phyloP scores from a whole-genome alignment of 108 stramenopile species.

The Nitzschia sp. region DNA sequence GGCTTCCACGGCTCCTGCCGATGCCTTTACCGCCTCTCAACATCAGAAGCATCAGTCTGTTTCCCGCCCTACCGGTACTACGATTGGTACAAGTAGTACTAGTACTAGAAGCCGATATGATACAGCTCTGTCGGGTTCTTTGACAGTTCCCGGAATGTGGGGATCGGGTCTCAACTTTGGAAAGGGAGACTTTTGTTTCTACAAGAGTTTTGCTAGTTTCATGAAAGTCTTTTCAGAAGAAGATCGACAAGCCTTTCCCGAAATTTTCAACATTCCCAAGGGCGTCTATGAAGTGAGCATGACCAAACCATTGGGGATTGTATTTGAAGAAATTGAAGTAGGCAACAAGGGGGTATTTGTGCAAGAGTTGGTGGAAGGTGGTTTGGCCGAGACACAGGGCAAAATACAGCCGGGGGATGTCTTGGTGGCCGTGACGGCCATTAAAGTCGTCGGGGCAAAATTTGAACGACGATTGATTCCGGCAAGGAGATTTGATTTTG shows the following conservation, averaged over 20 bases:
- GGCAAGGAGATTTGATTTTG: constrained; percentile 72
- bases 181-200: constrained; percentile 73
- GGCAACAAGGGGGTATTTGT: constrained; percentile 68
- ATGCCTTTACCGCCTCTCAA: no score
- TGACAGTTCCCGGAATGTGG: constrained; percentile 57
- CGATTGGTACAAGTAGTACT: no score
- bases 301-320: constrained; percentile 73
- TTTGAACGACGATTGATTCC: constrained; percentile 72
- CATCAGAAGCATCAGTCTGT: no score
- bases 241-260: constrained; percentile 72
- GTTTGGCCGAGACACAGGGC: constrained; percentile 68
- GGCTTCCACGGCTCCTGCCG: no score
- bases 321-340: constrained; percentile 84
- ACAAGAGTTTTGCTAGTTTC: constrained; percentile 63
- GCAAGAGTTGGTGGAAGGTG: constrained; percentile 79
- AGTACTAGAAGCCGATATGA: constrained; percentile 3
- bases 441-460: constrained; percentile 75
- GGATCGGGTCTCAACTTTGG: constrained; percentile 62
- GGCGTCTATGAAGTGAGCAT: constrained; percentile 81
- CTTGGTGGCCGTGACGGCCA: constrained; percentile 71
- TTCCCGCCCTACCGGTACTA: no score
- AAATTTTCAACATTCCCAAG: constrained; percentile 72
- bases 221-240: constrained; percentile 80
- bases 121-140: constrained; percentile 16
- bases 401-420: constrained; percentile 65